phyloP scores from a whole-genome alignment of 2,329 filamentous ascomycete genomes.

The Ophiostoma perfectum region DNA sequence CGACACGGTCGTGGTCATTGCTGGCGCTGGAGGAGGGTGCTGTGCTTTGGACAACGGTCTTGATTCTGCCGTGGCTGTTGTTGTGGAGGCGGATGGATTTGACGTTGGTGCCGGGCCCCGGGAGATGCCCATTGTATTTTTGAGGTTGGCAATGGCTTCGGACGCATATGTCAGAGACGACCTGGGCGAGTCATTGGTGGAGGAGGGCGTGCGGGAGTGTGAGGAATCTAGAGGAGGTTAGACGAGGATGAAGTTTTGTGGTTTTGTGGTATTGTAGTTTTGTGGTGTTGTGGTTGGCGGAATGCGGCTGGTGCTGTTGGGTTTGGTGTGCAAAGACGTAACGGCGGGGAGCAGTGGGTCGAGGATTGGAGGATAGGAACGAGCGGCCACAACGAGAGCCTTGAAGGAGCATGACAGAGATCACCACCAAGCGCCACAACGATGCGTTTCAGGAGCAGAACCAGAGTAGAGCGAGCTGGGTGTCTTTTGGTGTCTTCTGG shows the following conservation, averaged over 20 bases:
- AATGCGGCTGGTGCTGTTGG: not conserved
- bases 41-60: too few species aligned
- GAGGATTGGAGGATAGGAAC: not conserved
- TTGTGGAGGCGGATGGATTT: not conserved
- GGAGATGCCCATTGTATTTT: constrained; percentile 35
- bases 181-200: constrained; percentile 29
- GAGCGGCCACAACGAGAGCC: too few species aligned
- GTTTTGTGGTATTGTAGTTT: not conserved
- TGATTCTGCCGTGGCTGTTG: not conserved
- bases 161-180: constrained; percentile 37
- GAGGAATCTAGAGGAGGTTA: constrained; percentile 13
- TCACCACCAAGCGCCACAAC: not conserved
- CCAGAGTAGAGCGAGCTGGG: not conserved
- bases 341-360: constrained; percentile 10
- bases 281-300: not conserved
- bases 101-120: constrained; percentile 9
- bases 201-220: constrained; percentile 20
- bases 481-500: not conserved
- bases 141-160: constrained; percentile 36
- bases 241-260: not conserved
- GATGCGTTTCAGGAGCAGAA: constrained; percentile 1
- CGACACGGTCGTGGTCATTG: not conserved
- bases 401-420: not conserved
- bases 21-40: not conserved
- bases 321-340: constrained; percentile 12